Conservation (phyloP, 345 rosid genomes). For the Raphanus raphanistrum region DNA sequence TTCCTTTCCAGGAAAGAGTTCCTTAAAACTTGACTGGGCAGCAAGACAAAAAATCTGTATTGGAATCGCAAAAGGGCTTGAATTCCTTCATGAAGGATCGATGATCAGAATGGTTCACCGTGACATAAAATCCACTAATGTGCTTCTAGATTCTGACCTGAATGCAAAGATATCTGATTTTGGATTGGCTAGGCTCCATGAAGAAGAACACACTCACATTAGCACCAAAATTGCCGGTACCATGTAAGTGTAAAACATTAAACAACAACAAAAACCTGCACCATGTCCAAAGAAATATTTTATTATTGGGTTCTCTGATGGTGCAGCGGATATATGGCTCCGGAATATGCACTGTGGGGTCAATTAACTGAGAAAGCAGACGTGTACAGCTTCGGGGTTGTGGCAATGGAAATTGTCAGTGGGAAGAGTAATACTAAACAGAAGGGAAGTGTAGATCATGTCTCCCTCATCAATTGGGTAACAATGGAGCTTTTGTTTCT, state of each 20-base stretch:
- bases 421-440: conserved; percentile 33
- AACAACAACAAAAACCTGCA: neutral
- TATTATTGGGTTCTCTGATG: neutral
- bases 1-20: neutral
- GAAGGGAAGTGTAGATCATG: neutral
- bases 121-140: conserved; percentile 61
- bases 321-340: conserved; percentile 46
- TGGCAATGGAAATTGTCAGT: conserved; percentile 49
- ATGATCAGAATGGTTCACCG: conserved; percentile 56
- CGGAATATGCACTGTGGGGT: conserved; percentile 47
- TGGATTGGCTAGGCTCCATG: conserved; percentile 61
- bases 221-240: conserved; percentile 67
- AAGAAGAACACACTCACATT: conserved; percentile 51
- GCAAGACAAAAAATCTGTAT: conserved; percentile 49
- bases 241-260: conserved; percentile 30
- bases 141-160: conserved; percentile 48
- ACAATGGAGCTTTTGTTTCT: neutral
- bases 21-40: conserved; percentile 46
- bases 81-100: conserved; percentile 61
- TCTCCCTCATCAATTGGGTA: conserved; percentile 50
- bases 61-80: conserved; percentile 63
- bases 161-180: conserved; percentile 70
- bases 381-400: conserved; percentile 48
- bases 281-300: neutral
- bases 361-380: conserved; percentile 49